phyloP scores from a whole-genome alignment of 2,329 filamentous ascomycete species.

The Colletotrichum salicis region DNA sequence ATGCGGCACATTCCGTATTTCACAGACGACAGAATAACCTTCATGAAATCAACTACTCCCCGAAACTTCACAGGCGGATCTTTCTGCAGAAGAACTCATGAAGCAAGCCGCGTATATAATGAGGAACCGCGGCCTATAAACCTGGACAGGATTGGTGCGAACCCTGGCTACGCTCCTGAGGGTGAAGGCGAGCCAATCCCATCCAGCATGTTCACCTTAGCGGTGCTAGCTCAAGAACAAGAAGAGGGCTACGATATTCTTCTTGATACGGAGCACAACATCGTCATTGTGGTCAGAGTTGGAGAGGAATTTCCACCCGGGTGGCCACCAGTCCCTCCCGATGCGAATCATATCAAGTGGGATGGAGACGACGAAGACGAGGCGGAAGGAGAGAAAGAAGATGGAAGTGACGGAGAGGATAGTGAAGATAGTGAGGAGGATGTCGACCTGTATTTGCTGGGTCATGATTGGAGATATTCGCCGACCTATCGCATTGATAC shows the following conservation, averaged over 20 bases:
- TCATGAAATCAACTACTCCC: not conserved
- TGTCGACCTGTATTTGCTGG: not conserved
- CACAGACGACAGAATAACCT: not conserved
- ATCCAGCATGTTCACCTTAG: not conserved
- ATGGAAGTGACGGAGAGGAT: not conserved
- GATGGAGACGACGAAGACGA: not conserved
- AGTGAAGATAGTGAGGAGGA: not conserved
- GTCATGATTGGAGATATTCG: not conserved
- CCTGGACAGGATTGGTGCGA: not conserved
- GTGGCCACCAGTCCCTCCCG: not conserved
- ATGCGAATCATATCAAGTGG: not conserved
- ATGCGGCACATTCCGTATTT: slow-evolving; percentile 34
- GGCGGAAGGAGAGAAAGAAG: not conserved
- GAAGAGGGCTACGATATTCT: not conserved
- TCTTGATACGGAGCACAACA: not conserved
- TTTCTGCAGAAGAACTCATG: not conserved
- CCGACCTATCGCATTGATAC: not conserved
- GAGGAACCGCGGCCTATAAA: not conserved
- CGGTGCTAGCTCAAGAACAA: not conserved
- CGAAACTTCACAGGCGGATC: not conserved
- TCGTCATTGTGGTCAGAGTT: not conserved
- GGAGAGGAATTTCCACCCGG: not conserved
- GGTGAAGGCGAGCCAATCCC: not conserved
- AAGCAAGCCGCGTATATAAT: not conserved
- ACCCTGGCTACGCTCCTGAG: not conserved